Base-by-base conservation (phyloP, 352 stramenopile species). In the Pythium grandisporangium region DNA sequence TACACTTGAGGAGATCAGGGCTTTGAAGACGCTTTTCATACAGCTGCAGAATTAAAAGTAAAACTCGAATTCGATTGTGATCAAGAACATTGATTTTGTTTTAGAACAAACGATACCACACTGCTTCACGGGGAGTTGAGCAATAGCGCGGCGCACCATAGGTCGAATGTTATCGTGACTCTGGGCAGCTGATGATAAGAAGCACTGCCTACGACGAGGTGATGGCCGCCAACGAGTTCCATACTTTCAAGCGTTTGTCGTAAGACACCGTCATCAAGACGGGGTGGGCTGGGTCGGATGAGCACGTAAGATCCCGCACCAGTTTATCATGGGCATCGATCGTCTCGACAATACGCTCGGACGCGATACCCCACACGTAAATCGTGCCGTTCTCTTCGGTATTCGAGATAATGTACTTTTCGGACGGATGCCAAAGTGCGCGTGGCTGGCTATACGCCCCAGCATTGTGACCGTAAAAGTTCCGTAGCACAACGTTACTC, bases 371-470 rank as follows among this genome's bases (percentile, higher is more conserved):
- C 79, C 76, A 93, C 16, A 90, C 55, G 40, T 71, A 77, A 13
- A 93, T 34, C 7, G 45, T 34, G 1, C 77, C 77, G 8, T 44
- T 65, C 16, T 85, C 72, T 56, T 90, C 76, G 12, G 69, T 90
- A 48, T 93, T 93, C 24, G 79, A 85, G 33, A 93, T 64, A 19
- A 89, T 58, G 30, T 87, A 93, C 53, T 89, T 88, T 45, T 88
- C 79, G 1, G 76, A 89, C 24, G 70, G 61, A 46, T 93, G 70
- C 79, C 79, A 93, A 16, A 70, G 30, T 22, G 56, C 74, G 13
- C 76, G 63, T 8, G 79, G 79, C 37, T 90, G 79, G 34, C 79
- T 93, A 57, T 90, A 93, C 24, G 74, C 55, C 4, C 77, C 79
- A 25, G 79, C 79, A 40, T 88, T 87, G 53, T 93, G 79, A 0